A percentile compares a stretch with the other conserved stretches of the same genome.
Evolutionary conservation across 1,284 basidiomycete species (phyloP).

Genomic region (Trametes sp.): DNA sequence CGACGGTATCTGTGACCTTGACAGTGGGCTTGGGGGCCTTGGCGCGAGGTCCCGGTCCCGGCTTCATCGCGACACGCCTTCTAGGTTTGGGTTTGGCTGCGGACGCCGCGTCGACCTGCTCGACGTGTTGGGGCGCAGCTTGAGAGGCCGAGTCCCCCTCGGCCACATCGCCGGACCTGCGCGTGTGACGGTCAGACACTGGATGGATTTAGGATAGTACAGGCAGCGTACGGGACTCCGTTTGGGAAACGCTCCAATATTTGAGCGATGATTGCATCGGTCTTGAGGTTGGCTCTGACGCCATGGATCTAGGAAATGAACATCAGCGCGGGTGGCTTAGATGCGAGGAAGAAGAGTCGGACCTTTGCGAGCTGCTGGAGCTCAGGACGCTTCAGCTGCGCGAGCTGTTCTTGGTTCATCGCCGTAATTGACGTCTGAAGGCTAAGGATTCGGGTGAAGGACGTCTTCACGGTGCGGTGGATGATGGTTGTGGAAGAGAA

Average conservation of each 20-base stretch:
- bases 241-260: slow-evolving; percentile 2
- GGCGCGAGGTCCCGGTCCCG: no score
- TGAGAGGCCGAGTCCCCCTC: background rate
- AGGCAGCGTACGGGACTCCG: background rate
- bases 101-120: background rate
- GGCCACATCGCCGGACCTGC: background rate
- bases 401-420: slow-evolving; percentile 6
- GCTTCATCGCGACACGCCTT: no score
- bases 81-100: background rate
- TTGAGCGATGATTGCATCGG: slow-evolving; percentile 9
- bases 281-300: slow-evolving; percentile 14
- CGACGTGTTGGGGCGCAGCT: background rate
- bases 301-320: background rate
- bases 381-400: slow-evolving; percentile 9
- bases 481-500: background rate
- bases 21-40: no score
- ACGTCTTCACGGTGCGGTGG: background rate
- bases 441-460: background rate
- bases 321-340: background rate
- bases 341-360: background rate
- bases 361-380: slow-evolving; percentile 22
- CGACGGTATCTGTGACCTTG: no score
- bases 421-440: background rate
- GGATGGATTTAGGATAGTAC: background rate
- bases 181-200: background rate